These are phyloP conservation scores for Diaporthe capsici DNA, from an alignment of 2,329 filamentous ascomycete genomes.

Conservation along the genomic window DNA sequence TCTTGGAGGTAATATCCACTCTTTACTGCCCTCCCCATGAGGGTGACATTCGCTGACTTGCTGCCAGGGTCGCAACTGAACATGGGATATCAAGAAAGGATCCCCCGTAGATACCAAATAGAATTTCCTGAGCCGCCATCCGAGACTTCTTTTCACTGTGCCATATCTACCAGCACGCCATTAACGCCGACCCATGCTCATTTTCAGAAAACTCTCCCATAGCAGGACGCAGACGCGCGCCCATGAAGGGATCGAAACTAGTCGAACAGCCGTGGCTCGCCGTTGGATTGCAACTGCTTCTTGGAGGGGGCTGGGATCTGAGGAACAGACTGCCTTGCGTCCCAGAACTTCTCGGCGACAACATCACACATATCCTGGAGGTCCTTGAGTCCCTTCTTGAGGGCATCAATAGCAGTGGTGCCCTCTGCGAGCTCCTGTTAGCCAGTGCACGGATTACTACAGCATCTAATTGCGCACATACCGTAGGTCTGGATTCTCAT, in stretches of 20 bases:
- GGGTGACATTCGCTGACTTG: constrained; percentile 43
- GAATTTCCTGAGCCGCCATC: constrained; percentile 47
- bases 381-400: constrained; percentile 91
- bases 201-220: background rate
- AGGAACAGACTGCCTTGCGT: constrained; percentile 73
- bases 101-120: constrained; percentile 52
- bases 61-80: constrained; percentile 69
- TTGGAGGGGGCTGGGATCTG: constrained; percentile 40
- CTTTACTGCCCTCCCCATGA: background rate
- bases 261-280: constrained; percentile 40
- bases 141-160: constrained; percentile 47
- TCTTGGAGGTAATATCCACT: constrained; percentile 84
- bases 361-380: constrained; percentile 94
- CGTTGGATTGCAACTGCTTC: constrained; percentile 41
- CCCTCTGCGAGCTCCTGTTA: constrained; percentile 68
- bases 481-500: constrained; percentile 97
- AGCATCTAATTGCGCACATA: constrained; percentile 59
- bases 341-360: constrained; percentile 89
- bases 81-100: constrained; percentile 46
- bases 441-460: background rate
- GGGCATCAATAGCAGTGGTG: constrained; percentile 84
- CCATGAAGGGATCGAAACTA: background rate
- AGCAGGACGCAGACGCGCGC: background rate
- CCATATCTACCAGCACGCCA: constrained; percentile 40
- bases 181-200: constrained; percentile 41